Evolutionary conservation across 768 basidiomycete species (phyloP), one percentile per base, ranked within the genome.

Genomic region (Filobasidium wieringae): DNA sequence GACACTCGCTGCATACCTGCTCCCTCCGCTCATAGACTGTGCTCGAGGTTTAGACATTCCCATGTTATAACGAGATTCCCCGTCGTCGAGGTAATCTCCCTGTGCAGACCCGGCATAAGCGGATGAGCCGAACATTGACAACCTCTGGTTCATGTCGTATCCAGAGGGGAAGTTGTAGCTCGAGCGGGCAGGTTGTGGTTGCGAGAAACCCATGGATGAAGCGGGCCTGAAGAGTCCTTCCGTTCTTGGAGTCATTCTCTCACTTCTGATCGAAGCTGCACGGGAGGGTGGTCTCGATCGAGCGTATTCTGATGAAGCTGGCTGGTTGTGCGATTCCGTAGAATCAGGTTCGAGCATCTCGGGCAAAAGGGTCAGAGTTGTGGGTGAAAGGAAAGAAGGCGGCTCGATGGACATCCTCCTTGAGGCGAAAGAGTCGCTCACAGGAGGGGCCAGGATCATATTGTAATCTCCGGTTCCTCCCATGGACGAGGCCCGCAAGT

Each of bases 281-380:
- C 64, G 51, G 1, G 64, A 39, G 24, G 55, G 53, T n/a, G 58
- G 49, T 33, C 51, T 62, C 55, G 51, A 54, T 19, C 64, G 43
- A 47, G 43, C 24, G 43, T 47, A 47, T 24, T 47, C 43, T 19
- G 43, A 47, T 24, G 63, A 19, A 59, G 51, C 31, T 22, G 12
- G 19, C 49, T 40, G 11, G n/a, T n/a, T n/a, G n/a, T n/a, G n/a
- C n/a, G 32, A 32, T 8, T 52, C 40, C 5, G 61, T 58, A 0
- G 66, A 62, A 32, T 69, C 68, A 26, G 64, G 59, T 11, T 47
- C 53, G 0, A 65, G 55, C 67, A 71, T 67, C 33, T 71, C 68
- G 2, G 72, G 72, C 19, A 73, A 54, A 11, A 73, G 34, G 15
- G 72, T 73, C 15, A 73, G 50, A 1, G 65, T 57, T 36, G 66